Conservation (phyloP, 306 rosid species). For the Vigna unguiculata region DNA sequence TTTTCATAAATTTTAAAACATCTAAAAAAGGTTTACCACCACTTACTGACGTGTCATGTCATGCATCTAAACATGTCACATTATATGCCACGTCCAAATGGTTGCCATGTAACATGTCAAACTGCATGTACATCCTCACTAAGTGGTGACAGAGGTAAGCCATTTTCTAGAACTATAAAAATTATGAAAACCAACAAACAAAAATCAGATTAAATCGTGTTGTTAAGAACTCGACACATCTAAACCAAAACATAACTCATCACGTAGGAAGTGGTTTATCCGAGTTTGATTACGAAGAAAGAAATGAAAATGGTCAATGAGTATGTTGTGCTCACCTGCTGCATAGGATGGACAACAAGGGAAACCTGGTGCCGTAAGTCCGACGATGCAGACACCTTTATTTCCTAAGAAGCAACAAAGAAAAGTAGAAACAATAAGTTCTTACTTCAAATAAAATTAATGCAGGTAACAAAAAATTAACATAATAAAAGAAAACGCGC, state of each 20-base stretch:
- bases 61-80: not conserved
- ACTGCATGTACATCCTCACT: not conserved
- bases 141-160: not conserved
- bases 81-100: not conserved
- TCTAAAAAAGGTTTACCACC: not conserved
- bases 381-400: slow-evolving; percentile 73
- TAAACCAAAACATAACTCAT: not conserved
- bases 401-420: slow-evolving; percentile 65
- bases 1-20: not conserved
- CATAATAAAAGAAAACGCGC: slow-evolving; percentile 12
- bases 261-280: not conserved
- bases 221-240: not conserved
- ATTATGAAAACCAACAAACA: not conserved
- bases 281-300: not conserved
- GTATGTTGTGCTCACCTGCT: slow-evolving; percentile 68
- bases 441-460: slow-evolving; percentile 15
- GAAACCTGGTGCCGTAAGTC: slow-evolving; percentile 95
- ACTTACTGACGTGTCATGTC: not conserved
- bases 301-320: slow-evolving; percentile 18
- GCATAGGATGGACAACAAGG: slow-evolving; percentile 95
- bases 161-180: not conserved
- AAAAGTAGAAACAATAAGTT: slow-evolving; percentile 13
- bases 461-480: slow-evolving; percentile 19
- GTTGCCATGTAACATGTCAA: not conserved
- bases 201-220: not conserved